Evolutionary conservation across 2,329 filamentous ascomycete genomes (phyloP), one percentile per base, ranked within the genome.

Genomic region (Ophioceras dolichostomum): DNA sequence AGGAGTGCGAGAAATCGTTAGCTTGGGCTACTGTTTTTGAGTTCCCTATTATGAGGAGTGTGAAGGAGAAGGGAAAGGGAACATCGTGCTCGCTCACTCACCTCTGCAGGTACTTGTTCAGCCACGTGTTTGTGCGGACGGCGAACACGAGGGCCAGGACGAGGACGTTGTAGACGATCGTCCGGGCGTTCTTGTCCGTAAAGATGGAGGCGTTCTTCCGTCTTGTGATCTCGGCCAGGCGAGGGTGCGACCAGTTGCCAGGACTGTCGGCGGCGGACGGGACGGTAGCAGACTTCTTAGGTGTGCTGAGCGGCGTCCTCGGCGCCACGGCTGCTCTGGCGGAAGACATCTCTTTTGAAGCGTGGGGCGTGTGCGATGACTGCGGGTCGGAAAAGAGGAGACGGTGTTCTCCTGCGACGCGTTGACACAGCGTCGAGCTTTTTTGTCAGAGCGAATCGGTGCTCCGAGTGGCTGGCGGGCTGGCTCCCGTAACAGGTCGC

Each of bases 241-340:
- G 78, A 24, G 91, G 91, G 57, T 98, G 91, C 52, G 79, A 76
- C 89, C 91, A 98, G 53, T 79, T 85, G 39, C 89, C 88, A 6
- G 84, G 73, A 48, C 70, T 76, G 37, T 76, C 72, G 20, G 58
- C 52, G 30, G 48, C 45, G 17, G 51, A 43, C 1, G 58, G 45
- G 7, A 38, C 37, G 10, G 8, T 12, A 6, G 17, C 19, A 27
- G 36, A 13, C 30, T 30, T 40, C 20, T 33, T 29, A 17, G 39
- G 39, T 12, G 39, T 40, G 34, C 39, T 34, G 14, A 31, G 19
- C 24, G 34, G 31, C 19, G 24, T 37, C 2, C 18, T 24, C n/a
- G 17, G 21, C 6, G 22, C 10, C 16, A 31, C n/a, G 21, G 30
- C 13, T 14, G 18, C 32, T 7, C 21, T 21, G 12, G 35, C n/a